A percentile compares a stretch with the other conserved stretches of the same genome.
These are phyloP conservation scores for Vitis hybrid DNA, from an alignment of 177 flowering plant species.

Conservation along the genomic window DNA sequence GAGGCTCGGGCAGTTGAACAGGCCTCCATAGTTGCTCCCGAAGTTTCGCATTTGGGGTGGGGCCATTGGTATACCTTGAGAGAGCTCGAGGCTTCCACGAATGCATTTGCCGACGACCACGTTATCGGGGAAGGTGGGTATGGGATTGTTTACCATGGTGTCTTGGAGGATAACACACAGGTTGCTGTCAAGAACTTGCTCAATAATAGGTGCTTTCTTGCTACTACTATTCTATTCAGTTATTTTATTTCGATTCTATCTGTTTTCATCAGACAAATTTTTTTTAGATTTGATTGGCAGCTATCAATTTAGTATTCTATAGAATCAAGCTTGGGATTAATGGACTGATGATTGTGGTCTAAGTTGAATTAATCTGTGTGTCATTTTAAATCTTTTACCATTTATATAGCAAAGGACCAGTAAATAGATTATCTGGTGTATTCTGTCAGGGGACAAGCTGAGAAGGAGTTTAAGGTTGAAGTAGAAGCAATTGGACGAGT, in stretches of 20 bases:
- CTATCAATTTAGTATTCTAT: no score
- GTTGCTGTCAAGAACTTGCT: conserved; percentile 92
- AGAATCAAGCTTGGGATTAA: background rate
- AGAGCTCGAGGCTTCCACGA: conserved; percentile 76
- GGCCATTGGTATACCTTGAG: conserved; percentile 93
- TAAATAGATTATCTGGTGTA: background rate
- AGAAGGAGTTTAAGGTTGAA: conserved; percentile 85
- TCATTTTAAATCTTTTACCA: no score
- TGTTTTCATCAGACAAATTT: background rate
- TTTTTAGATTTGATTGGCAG: background rate
- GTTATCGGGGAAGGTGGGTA: conserved; percentile 97
- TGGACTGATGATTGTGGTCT: background rate
- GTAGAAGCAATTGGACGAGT: conserved; percentile 94
- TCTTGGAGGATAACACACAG: conserved; percentile 45
- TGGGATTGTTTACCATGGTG: conserved; percentile 83
- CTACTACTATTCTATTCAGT: background rate
- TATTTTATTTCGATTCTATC: background rate
- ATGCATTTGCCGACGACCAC: conserved; percentile 65
- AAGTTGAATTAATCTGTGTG: background rate
- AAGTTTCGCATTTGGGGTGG: conserved; percentile 96
- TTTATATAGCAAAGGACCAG: background rate
- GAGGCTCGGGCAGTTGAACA: conserved; percentile 41
- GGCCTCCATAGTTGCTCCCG: conserved; percentile 51
- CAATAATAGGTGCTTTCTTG: conserved; percentile 65
- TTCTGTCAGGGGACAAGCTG: conserved; percentile 79